Base-by-base conservation (phyloP, 768 basidiomycete genomes). In the Leccinum aurantiacum region DNA sequence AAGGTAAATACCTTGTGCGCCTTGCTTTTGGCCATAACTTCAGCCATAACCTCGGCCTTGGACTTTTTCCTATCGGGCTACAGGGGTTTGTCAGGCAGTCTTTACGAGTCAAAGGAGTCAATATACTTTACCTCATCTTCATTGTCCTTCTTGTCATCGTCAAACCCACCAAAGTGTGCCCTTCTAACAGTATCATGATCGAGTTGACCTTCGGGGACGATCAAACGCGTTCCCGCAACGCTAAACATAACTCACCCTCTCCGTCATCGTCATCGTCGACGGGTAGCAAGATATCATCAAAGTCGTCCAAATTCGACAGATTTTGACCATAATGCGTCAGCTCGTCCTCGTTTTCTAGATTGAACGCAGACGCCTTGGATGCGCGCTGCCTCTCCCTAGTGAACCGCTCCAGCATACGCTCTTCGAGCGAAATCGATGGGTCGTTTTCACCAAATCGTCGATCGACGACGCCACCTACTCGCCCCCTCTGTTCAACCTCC, bases 11-110 rank as follows among this genome's bases (percentile, higher is more conserved):
- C 96, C 80, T 96, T 98, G 77, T 98, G 87, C 53, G 88, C 86
- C 75, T 99, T 99, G 76, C 93, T 95, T 76, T 98, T 99, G 1
- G 93, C 91, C 49, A 99, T 93, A 35, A 99, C 91, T 72, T 99
- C 97, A 0, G 91, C 85, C 97, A 99, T 98, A 61, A 98, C 92
- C 69, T 99, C 95, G 2, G 91, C 89, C 75, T 96, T 97, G 4
- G 88, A 85, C 76, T 92, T 96, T 75, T 96, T 97, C 60, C 87
- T 80, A 50, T 84, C 84, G 8, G 89, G 89, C 91, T 95, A 67
- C 52, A 46, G 50, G 60, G 14, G 55, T 51, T 54, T 58, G 38
- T 57, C 35, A 37, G 52, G n/a, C 10, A 35, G 50, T 41, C 22
- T 31, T 35, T n/a, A 53, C 44, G 3, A 52, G 17, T 4, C 1